Evolutionary conservation across 441 rosid species (phyloP), one percentile per base, ranked within the genome.

Genomic region (Euphorbia schlechtendalii): DNA sequence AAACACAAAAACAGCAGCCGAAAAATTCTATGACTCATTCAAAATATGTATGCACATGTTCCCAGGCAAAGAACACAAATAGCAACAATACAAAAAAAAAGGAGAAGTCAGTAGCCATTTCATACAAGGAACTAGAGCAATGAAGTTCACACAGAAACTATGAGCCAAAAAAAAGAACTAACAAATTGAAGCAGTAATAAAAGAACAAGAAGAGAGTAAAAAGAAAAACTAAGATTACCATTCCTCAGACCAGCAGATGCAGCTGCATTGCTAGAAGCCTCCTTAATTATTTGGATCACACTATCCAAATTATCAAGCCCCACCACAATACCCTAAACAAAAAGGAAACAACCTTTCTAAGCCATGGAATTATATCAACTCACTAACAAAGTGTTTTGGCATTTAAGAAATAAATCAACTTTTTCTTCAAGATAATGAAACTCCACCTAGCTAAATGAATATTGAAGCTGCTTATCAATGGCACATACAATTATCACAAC

Each of bases 231-330:
- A 34, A 0, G 40, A 34, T 34, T 34, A 34, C 10, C 40, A 34
- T 34, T 34, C 10, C 10, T 34, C 40, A 34, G 40, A 34, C 40
- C 40, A 34, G 86, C 72, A 73, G 86, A 73, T 65, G 97, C 96
- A 80, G 82, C 70, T 38, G 89, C 78, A 79, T 81, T 83, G 80
- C 84, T 87, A 63, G 91, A 64, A 71, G 93, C 84, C 68, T 73
- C 82, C 78, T 71, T 86, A 67, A 90, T 81, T 55, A 84, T 78
- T 21, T 59, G 74, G 70, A 90, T 89, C 43, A 94, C 89, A 55
- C 74, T 78, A 73, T 90, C 94, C 78, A 89, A 69, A 75, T 89
- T 90, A 74, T 90, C 92, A 64, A 94, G 97, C 55, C 89, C 99
- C 61, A 77, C 76, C 73, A 84, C 81, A 75, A 94, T 86, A 67